phyloP scores from a whole-genome alignment of 768 basidiomycete genomes.

The Auriscalpium microsporum region DNA sequence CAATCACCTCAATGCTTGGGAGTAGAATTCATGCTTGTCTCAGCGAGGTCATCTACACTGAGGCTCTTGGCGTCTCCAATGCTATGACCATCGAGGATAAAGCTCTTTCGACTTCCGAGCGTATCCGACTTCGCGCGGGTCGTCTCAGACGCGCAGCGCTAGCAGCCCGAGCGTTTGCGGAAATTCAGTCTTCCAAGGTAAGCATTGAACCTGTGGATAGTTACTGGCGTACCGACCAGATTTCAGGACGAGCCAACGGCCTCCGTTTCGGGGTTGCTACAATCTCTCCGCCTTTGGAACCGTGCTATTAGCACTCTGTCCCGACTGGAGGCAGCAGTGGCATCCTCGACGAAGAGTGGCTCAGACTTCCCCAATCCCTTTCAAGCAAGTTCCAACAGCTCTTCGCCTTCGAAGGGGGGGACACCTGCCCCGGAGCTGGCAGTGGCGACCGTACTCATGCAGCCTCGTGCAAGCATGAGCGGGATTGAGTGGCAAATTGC shows the following conservation, averaged over 20 bases:
- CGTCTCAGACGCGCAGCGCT: constrained; percentile 62
- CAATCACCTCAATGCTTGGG: too few species aligned
- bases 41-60: constrained; percentile 48
- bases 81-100: constrained; percentile 36
- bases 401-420: constrained; percentile 28
- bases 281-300: constrained; percentile 73
- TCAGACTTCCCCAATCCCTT: constrained; percentile 50
- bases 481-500: constrained; percentile 71
- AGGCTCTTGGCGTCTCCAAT: constrained; percentile 45
- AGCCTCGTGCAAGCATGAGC: constrained; percentile 31
- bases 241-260: constrained; percentile 52
- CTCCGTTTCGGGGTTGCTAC: constrained; percentile 51
- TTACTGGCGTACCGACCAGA: not conserved
- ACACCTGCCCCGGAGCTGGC: constrained; percentile 13
- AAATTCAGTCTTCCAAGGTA: constrained; percentile 63
- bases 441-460: constrained; percentile 11
- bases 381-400: constrained; percentile 37
- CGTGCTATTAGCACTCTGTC: constrained; percentile 63
- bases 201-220: constrained; percentile 6
- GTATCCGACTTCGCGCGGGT: constrained; percentile 50
- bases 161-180: constrained; percentile 60
- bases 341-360: constrained; percentile 15
- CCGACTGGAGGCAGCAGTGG: constrained; percentile 40
- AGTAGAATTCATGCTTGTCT: not conserved
- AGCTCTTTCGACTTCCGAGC: constrained; percentile 39